phyloP scores from a whole-genome alignment of 805 yeast species.

The Saturnispora zaruensis region DNA sequence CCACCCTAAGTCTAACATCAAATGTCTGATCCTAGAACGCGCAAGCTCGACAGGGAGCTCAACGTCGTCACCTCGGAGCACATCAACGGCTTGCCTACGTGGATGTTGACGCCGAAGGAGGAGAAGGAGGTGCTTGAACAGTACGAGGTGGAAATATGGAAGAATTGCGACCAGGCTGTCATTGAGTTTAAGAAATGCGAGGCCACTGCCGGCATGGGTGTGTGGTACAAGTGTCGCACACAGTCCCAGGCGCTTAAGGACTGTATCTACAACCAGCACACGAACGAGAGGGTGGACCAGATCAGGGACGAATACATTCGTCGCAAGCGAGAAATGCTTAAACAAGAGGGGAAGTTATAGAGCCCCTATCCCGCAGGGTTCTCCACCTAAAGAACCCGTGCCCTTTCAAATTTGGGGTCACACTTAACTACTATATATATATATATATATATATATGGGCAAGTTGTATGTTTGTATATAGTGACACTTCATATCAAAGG shows the following conservation, averaged over 20 bases:
- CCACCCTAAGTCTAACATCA: background rate
- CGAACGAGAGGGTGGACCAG: conserved; percentile 54
- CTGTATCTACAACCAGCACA: conserved; percentile 57
- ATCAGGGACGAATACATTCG: conserved; percentile 58
- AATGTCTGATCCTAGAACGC: background rate
- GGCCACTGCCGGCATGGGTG: conserved; percentile 51
- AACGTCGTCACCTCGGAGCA: conserved; percentile 1
- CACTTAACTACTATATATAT: background rate
- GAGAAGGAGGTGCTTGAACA: conserved; percentile 64
- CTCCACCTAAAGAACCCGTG: background rate
- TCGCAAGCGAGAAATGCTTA: conserved; percentile 33
- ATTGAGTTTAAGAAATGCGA: conserved; percentile 63
- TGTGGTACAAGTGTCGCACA: conserved; percentile 56
- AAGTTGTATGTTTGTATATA: background rate
- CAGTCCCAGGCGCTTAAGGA: conserved; percentile 49
- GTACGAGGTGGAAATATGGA: conserved; percentile 61
- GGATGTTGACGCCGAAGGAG: conserved; percentile 72
- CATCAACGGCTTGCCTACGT: conserved; percentile 45
- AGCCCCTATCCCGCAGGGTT: background rate
- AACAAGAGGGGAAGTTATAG: conserved; percentile 1
- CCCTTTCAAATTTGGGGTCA: background rate
- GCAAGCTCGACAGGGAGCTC: conserved; percentile 2
- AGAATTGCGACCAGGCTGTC: conserved; percentile 59
- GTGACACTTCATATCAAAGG: background rate
- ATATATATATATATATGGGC: no score